phyloP scores from a whole-genome alignment of 129 eudicot species.

The Flaveria trinervia region DNA sequence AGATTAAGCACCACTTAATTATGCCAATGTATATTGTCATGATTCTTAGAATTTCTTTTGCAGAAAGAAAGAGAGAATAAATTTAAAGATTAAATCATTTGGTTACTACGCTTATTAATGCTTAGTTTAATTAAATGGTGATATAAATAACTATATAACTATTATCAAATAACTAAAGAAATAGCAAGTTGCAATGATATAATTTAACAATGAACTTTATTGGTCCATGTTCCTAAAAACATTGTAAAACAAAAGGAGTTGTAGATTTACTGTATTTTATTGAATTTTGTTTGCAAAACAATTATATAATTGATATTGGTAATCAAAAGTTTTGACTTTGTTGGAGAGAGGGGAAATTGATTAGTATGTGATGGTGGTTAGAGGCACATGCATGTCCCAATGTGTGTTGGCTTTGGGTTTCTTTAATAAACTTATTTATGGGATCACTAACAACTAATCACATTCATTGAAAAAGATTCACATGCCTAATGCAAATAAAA shows the following conservation, averaged over 20 bases:
- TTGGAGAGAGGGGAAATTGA: slow-evolving; percentile 34
- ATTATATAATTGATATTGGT: slow-evolving; percentile 16
- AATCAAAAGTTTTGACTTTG: slow-evolving; percentile 33
- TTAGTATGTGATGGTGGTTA: slow-evolving; percentile 43
- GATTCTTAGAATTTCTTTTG: not conserved
- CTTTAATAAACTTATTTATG: slow-evolving; percentile 23
- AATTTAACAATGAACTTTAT: not conserved
- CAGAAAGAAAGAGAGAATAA: not conserved
- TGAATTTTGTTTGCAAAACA: slow-evolving; percentile 15
- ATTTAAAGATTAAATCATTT: slow-evolving; percentile 1
- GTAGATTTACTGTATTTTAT: not conserved
- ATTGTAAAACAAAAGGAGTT: not conserved
- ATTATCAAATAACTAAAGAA: not conserved
- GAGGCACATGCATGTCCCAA: slow-evolving; percentile 49
- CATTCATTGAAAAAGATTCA: slow-evolving; percentile 30
- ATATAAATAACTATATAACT: not conserved
- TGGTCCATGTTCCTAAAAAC: not conserved
- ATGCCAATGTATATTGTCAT: slow-evolving; percentile 12
- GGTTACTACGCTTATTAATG: not conserved
- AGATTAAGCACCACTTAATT: not conserved
- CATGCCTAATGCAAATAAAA: slow-evolving; percentile 29
- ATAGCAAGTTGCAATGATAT: not conserved
- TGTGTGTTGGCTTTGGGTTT: slow-evolving; percentile 38
- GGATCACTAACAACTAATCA: slow-evolving; percentile 48
- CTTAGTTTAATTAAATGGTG: not conserved